Conservation (phyloP, 441 rosid genomes). For the Eugenia klotzschiana region DNA sequence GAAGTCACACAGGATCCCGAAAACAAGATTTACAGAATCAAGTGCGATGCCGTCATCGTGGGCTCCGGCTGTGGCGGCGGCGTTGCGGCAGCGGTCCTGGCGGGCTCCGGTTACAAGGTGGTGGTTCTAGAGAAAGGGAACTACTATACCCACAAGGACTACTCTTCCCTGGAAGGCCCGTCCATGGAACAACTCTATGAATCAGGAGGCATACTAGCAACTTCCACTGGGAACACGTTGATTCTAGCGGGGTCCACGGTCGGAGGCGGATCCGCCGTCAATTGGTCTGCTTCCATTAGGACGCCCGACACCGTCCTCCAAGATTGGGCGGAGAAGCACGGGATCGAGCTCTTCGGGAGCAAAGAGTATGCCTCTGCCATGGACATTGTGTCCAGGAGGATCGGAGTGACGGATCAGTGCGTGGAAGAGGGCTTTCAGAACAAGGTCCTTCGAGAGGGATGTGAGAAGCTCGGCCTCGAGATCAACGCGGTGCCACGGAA, state of each 20-base stretch:
- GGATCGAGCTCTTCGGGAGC: constrained; percentile 30
- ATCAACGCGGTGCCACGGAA: constrained; percentile 43
- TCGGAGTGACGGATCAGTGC: constrained; percentile 58
- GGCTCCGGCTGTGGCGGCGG: constrained; percentile 97
- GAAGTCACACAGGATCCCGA: constrained; percentile 13
- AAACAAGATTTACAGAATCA: constrained; percentile 23
- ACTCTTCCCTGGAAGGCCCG: constrained; percentile 57
- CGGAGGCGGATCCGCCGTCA: constrained; percentile 82
- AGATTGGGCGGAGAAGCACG: constrained; percentile 55
- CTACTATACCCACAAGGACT: constrained; percentile 43
- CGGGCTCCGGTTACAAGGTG: constrained; percentile 61
- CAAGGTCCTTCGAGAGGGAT: constrained; percentile 61
- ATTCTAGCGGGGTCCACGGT: constrained; percentile 61
- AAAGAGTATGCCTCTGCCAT: constrained; percentile 42
- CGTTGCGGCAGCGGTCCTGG: constrained; percentile 74
- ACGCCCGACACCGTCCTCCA: constrained; percentile 50
- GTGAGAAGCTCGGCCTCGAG: constrained; percentile 46
- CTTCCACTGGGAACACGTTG: constrained; percentile 17
- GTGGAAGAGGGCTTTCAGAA: constrained; percentile 58
- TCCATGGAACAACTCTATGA: constrained; percentile 40
- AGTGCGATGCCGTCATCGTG: constrained; percentile 61
- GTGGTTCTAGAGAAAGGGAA: constrained; percentile 75
- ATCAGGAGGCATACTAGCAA: constrained; percentile 47
- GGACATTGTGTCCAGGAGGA: constrained; percentile 57
- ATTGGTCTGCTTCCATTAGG: constrained; percentile 76